phyloP scores from a whole-genome alignment of 768 basidiomycete species.

The Suillus plorans region DNA sequence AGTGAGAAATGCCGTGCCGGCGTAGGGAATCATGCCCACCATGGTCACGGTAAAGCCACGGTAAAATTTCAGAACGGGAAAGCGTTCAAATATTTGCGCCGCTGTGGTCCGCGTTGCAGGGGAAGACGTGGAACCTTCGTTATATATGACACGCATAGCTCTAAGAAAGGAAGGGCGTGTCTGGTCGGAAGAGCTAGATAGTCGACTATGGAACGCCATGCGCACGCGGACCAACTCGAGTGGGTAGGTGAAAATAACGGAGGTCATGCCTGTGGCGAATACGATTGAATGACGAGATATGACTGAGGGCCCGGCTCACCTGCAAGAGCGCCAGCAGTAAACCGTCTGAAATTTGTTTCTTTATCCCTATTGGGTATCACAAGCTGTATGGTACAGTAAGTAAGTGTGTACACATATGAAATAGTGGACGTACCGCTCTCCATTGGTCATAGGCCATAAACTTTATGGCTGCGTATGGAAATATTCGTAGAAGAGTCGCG shows the following conservation, averaged over 20 bases:
- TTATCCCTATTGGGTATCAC: slow-evolving; percentile 81
- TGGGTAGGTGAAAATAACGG: slow-evolving; percentile 93
- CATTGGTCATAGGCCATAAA: slow-evolving; percentile 95
- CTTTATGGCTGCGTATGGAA: slow-evolving; percentile 96
- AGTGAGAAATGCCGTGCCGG: slow-evolving; percentile 90
- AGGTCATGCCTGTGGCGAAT: slow-evolving; percentile 63
- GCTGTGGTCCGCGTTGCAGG: slow-evolving; percentile 19
- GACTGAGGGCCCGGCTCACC: slow-evolving; percentile 46
- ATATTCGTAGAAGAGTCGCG: slow-evolving; percentile 89
- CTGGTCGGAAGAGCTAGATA: slow-evolving; percentile 22
- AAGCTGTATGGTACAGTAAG: slow-evolving; percentile 42
- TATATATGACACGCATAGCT: slow-evolving; percentile 67
- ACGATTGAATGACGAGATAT: not conserved
- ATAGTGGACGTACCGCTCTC: slow-evolving; percentile 55
- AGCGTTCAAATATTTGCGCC: slow-evolving; percentile 48
- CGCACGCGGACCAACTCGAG: slow-evolving; percentile 94
- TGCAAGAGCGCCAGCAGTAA: slow-evolving; percentile 84
- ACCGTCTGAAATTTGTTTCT: slow-evolving; percentile 79
- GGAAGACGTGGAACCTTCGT: slow-evolving; percentile 46
- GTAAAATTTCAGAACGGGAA: slow-evolving; percentile 88
- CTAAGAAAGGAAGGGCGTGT: slow-evolving; percentile 50
- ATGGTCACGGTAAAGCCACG: slow-evolving; percentile 96
- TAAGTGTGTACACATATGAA: not conserved
- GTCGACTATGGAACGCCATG: slow-evolving; percentile 66
- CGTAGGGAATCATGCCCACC: slow-evolving; percentile 92